Conservation (phyloP, 2,329 filamentous ascomycete species). For the Sclerotinia borealis region DNA sequence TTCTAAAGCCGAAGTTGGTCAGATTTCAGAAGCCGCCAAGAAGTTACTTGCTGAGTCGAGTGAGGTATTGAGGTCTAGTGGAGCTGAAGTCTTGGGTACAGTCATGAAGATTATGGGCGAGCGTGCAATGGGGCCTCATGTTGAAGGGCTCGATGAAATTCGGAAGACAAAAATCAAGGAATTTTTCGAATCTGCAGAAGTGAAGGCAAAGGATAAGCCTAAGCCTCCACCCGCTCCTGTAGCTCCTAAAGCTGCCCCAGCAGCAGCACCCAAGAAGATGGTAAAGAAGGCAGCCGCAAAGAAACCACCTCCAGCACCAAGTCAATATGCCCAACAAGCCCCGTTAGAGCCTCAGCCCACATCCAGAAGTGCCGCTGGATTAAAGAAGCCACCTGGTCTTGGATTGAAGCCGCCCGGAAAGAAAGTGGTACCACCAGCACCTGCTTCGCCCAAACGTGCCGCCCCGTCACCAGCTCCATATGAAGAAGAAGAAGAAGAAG, state of each 20-base stretch:
- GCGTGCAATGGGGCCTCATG: slow-evolving; percentile 84
- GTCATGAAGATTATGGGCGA: slow-evolving; percentile 99
- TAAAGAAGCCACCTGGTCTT: slow-evolving; percentile 49
- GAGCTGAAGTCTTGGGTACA: slow-evolving; percentile 86
- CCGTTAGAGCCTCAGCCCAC: slow-evolving; percentile 54
- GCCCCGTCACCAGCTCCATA: slow-evolving; percentile 43
- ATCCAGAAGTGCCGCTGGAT: slow-evolving; percentile 42
- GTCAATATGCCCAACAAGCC: slow-evolving; percentile 43
- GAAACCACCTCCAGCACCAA: slow-evolving; percentile 41
- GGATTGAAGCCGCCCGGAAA: slow-evolving; percentile 54
- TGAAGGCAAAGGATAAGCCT: slow-evolving; percentile 87
- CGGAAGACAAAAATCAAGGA: slow-evolving; percentile 95
- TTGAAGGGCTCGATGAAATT: slow-evolving; percentile 92
- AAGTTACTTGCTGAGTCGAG: slow-evolving; percentile 87
- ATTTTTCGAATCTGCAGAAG: slow-evolving; percentile 73
- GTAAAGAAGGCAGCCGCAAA: slow-evolving; percentile 38
- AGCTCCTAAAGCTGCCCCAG: slow-evolving; percentile 44
- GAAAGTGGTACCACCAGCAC: slow-evolving; percentile 38
- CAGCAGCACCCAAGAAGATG: slow-evolving; percentile 40
- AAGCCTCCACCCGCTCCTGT: slow-evolving; percentile 69
- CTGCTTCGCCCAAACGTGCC: slow-evolving; percentile 44
- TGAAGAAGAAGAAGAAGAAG: slow-evolving; percentile 37
- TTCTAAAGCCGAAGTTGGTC: slow-evolving; percentile 72
- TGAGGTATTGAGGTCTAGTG: slow-evolving; percentile 77
- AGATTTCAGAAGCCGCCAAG: slow-evolving; percentile 81